A percentile compares a stretch with the other conserved stretches of the same genome.
Conservation (phyloP, 768 basidiomycete species). For the Xerocomus brunneocitrinus region DNA sequence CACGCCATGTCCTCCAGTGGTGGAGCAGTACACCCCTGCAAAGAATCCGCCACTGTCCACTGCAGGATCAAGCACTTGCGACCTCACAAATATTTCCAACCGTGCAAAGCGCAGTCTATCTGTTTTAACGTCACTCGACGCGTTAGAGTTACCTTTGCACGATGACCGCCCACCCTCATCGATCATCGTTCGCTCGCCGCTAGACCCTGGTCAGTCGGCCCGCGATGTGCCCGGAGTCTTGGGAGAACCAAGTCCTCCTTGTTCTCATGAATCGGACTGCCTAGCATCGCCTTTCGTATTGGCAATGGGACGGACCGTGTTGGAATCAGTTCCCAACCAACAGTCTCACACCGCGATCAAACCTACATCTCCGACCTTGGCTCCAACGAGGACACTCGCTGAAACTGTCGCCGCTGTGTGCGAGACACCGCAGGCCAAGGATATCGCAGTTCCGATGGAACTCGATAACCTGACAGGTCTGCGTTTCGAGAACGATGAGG, state of each 20-base stretch:
- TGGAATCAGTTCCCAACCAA: not conserved
- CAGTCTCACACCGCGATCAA: not conserved
- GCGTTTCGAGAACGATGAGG: conserved; percentile 6
- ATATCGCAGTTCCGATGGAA: not conserved
- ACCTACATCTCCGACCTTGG: not conserved
- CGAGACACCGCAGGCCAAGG: not conserved
- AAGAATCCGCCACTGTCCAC: conserved; percentile 1
- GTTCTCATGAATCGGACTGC: conserved; percentile 7
- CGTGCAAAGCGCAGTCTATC: conserved; percentile 1
- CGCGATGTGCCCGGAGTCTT: not conserved
- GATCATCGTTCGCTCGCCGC: conserved; percentile 20
- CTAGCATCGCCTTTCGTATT: conserved; percentile 16
- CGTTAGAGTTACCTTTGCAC: conserved; percentile 8
- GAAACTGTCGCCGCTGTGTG: not conserved
- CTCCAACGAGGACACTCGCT: not conserved
- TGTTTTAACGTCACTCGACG: conserved; percentile 10
- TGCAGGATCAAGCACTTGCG: not conserved
- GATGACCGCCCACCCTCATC: conserved; percentile 18
- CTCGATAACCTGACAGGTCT: not conserved
- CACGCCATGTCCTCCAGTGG: conserved; percentile 3
- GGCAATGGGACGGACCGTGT: not conserved
- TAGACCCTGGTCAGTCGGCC: conserved; percentile 2
- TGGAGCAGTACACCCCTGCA: conserved; percentile 2
- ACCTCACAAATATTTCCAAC: not conserved
- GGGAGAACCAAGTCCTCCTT: not conserved